Percentiles rank a stretch among this genome's conserved stretches.
phyloP scores from a whole-genome alignment of 352 stramenopile genomes.

The Hyaloperonospora arabidopsidis region DNA sequence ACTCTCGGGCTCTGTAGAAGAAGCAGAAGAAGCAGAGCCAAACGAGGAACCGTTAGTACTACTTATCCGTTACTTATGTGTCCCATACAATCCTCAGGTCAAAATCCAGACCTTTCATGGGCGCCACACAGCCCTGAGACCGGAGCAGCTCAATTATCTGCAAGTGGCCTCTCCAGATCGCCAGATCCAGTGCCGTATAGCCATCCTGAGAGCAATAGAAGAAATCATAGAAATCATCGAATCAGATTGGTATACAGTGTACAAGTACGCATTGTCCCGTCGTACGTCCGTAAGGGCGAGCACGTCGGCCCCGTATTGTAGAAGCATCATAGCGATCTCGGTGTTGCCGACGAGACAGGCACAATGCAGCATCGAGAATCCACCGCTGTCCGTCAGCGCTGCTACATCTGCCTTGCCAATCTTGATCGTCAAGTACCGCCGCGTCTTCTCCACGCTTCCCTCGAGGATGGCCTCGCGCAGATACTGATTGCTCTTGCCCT shows the following conservation, averaged over 20 bases:
- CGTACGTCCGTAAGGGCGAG: conserved; percentile 66
- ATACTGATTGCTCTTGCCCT: conserved; percentile 84
- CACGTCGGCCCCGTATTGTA: conserved; percentile 71
- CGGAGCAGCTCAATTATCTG: conserved; percentile 80
- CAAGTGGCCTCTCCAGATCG: conserved; percentile 73
- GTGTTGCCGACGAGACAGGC: conserved; percentile 68
- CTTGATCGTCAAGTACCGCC: conserved; percentile 75
- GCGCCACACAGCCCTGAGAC: conserved; percentile 68
- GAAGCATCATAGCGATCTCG: conserved; percentile 83
- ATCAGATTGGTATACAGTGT: neutral
- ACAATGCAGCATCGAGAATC: conserved; percentile 79
- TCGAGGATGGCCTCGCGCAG: conserved; percentile 78
- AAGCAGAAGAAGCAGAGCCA: no score
- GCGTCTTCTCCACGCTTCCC: conserved; percentile 69
- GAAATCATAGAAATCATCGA: neutral
- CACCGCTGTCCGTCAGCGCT: conserved; percentile 68
- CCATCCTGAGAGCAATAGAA: conserved; percentile 38
- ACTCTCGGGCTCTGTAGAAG: conserved; percentile 52
- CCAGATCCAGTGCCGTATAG: conserved; percentile 72
- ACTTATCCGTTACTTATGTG: neutral
- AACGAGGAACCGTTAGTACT: no score
- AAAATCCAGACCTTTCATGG: conserved; percentile 58
- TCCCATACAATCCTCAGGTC: neutral
- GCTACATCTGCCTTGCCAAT: conserved; percentile 77
- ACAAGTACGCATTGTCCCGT: neutral